Evolutionary conservation across 179 eudicot species (phyloP).

Genomic region (Amaranthus tricolor): DNA sequence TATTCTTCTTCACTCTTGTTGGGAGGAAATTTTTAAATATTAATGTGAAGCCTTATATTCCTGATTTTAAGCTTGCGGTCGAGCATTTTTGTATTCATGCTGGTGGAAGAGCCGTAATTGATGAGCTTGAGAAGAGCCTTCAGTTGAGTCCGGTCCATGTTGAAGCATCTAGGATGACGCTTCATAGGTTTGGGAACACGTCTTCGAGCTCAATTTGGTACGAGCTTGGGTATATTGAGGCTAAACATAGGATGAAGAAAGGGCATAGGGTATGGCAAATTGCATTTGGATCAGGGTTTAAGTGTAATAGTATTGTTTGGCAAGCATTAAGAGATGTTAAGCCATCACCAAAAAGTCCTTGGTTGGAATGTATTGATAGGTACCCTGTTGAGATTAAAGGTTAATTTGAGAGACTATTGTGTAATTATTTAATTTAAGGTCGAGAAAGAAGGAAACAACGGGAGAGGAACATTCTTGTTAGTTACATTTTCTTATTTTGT

Average conservation of each 20-base stretch:
- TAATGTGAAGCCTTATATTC: constrained; percentile 55
- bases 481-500: constrained; percentile 5
- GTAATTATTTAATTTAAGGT: too few relatives aligned
- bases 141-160: constrained; percentile 45
- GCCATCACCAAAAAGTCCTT: constrained; percentile 51
- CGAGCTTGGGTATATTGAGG: constrained; percentile 60
- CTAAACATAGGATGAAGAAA: constrained; percentile 58
- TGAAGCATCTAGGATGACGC: constrained; percentile 69
- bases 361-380: constrained; percentile 56
- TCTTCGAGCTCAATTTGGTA: constrained; percentile 74
- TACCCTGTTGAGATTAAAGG: constrained; percentile 47
- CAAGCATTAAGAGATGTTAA: constrained; percentile 48
- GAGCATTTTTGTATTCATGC: constrained; percentile 77
- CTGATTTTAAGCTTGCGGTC: constrained; percentile 62
- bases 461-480: neutral
- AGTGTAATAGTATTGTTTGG: constrained; percentile 77
- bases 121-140: constrained; percentile 64
- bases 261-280: constrained; percentile 75
- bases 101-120: constrained; percentile 68
- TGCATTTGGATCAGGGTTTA: constrained; percentile 70
- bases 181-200: constrained; percentile 67
- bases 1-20: constrained; percentile 45
- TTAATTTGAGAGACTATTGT: neutral
- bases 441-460: neutral
- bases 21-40: constrained; percentile 39